phyloP scores from a whole-genome alignment of 208 protist species.

The Trypanosoma theileri region DNA sequence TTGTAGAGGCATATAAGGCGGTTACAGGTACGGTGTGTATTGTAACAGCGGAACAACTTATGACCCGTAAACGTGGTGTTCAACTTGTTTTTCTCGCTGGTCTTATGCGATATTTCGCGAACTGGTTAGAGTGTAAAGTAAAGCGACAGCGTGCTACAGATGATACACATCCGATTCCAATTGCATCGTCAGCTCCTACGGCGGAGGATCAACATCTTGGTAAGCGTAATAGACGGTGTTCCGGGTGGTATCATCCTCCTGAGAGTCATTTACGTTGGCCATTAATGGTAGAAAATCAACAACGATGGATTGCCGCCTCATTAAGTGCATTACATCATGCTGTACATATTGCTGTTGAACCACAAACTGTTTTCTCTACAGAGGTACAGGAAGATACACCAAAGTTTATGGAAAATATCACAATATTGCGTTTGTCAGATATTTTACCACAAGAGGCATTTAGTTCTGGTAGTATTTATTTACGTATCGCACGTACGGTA shows the following conservation, averaged over 20 bases:
- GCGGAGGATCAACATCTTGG: neutral
- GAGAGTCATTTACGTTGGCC: constrained; percentile 52
- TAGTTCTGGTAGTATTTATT: constrained; percentile 40
- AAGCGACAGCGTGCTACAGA: constrained; percentile 31
- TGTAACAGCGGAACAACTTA: constrained; percentile 55
- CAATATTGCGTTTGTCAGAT: constrained; percentile 50
- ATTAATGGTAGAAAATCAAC: constrained; percentile 51
- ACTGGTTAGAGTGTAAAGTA: constrained; percentile 54
- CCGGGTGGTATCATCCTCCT: constrained; percentile 65
- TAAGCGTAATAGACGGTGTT: constrained; percentile 36
- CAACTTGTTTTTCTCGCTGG: constrained; percentile 67
- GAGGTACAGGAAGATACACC: constrained; percentile 55
- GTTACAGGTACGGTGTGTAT: constrained; percentile 53
- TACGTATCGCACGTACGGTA: constrained; percentile 47
- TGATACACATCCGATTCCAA: constrained; percentile 4
- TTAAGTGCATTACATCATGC: constrained; percentile 73
- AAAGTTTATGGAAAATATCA: constrained; percentile 42
- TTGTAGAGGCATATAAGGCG: constrained; percentile 67
- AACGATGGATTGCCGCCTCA: constrained; percentile 66
- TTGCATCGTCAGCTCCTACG: neutral
- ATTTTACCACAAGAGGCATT: constrained; percentile 45
- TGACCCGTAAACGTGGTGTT: constrained; percentile 40
- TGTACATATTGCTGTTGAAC: constrained; percentile 32
- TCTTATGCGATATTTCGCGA: constrained; percentile 71
- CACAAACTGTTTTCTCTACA: constrained; percentile 32